Base-by-base conservation (phyloP, 148 eudicot species). In the Talinum fruticosum region DNA sequence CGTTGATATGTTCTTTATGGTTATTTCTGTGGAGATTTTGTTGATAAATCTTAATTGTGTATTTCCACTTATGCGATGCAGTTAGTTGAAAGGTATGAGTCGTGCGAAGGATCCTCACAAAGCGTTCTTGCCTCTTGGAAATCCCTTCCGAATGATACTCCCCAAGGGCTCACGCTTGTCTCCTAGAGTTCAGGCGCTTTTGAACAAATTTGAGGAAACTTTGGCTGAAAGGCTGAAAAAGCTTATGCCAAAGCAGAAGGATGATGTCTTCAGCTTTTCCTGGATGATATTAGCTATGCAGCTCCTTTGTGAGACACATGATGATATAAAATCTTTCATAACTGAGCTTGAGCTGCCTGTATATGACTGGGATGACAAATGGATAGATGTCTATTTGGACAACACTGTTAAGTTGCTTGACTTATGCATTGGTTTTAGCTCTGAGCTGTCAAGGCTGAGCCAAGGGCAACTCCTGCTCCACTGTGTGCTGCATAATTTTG, bases 321-420 rank as follows among this genome's bases (percentile, higher is more conserved):
- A 70, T 24, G 97, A 93, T 78, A 84, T 96, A 10, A 93, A 87
- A 79, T 67, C 86, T 30, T 77, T 96, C 6, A 91, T 93, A 34
- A 85, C 93, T 15, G 88, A 87, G 29, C 97, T 96, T 74, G 97
- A 91, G 59, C 85, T 96, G 14, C 99, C 99, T 0, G 90, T 89
- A 0, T 80, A 70, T 77, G 88, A 91, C 49, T 96, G 99, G 99
- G 94, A 96, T 72, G 90, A 90, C 68, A 96, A 90, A 41, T 96
- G 97, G 99, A 86, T 96, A 28, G 95, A 96, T 75, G 82, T 91
- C 36, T 96, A 96, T 85, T 79, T 96, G 80, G 97, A 93, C 76
- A 87, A 91, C 66, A 93, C 90, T 73, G 91, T 91, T 72, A 90
- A 93, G 76, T 68, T 96, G 83, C 89, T 96, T 21, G 99, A 96